These are phyloP conservation scores for Aureobasidium zeae DNA, from an alignment of 2,329 filamentous ascomycete genomes.

Conservation along the genomic window DNA sequence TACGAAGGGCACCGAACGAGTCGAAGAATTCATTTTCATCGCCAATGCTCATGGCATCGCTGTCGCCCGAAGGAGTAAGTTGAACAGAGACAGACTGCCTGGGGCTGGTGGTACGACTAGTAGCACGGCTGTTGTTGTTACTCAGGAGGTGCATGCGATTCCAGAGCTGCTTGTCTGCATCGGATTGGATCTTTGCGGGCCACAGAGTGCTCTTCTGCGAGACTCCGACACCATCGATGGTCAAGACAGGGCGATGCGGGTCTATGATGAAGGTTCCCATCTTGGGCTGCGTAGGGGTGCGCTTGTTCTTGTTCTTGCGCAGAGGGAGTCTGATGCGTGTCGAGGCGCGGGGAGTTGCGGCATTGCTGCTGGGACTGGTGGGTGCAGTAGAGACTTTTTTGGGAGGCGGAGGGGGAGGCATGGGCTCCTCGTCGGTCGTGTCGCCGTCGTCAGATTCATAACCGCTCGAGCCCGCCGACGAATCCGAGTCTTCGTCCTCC, in stretches of 20 bases:
- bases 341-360: constrained; percentile 5
- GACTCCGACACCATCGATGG: constrained; percentile 17
- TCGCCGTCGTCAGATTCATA: constrained; percentile 29
- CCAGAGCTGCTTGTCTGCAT: constrained; percentile 17
- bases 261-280: constrained; percentile 25
- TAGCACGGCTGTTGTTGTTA: constrained; percentile 19
- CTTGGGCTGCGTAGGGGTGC: constrained; percentile 16
- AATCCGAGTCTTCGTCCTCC: constrained; percentile 26
- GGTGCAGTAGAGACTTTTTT: constrained; percentile 11
- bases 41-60: constrained; percentile 15
- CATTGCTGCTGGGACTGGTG: constrained; percentile 12
- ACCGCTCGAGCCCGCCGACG: constrained; percentile 23
- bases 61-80: constrained; percentile 17
- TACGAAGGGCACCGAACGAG: constrained; percentile 14
- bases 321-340: constrained; percentile 7
- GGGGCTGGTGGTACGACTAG: constrained; percentile 26
- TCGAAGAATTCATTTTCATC: constrained; percentile 13
- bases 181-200: constrained; percentile 18
- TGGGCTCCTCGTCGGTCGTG: constrained; percentile 27
- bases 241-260: constrained; percentile 18
- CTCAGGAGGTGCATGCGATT: constrained; percentile 13
- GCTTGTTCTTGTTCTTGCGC: constrained; percentile 16
- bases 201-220: constrained; percentile 17
- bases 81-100: constrained; percentile 22
- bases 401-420: constrained; percentile 11